A percentile compares a stretch with the other conserved stretches of the same genome.
These are phyloP conservation scores for Moringa oleifera DNA, from an alignment of 345 rosid species.

Conservation along the genomic window DNA sequence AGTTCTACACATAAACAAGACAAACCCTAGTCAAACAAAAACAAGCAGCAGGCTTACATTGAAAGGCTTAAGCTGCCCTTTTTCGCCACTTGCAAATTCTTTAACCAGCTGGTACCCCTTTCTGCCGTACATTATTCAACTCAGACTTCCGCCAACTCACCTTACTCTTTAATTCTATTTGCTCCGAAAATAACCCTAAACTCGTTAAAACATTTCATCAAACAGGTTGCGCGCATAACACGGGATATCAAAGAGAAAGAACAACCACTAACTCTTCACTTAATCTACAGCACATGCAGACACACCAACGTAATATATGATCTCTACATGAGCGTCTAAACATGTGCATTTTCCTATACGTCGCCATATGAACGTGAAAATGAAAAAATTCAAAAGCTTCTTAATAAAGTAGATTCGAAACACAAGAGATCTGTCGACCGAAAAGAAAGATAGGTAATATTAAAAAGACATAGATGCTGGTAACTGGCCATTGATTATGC, in stretches of 20 bases:
- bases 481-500: no score
- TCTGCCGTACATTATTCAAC: conserved; percentile 45
- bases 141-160: no score
- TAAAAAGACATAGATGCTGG: no score
- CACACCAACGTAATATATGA: no score
- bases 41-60: conserved; percentile 29
- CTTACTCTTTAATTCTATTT: conserved; percentile 3
- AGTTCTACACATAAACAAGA: background rate
- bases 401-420: no score
- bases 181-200: background rate
- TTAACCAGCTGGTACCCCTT: conserved; percentile 50
- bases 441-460: no score
- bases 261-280: background rate
- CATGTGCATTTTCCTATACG: no score
- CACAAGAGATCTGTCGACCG: no score
- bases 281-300: background rate
- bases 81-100: conserved; percentile 46
- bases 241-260: background rate
- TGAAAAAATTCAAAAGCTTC: no score
- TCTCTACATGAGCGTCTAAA: no score
- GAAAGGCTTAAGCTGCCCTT: conserved; percentile 52
- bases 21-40: background rate
- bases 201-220: conserved; percentile 25
- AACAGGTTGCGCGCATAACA: conserved; percentile 14
- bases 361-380: no score